Base-by-base conservation (phyloP, 257 asterid species). In the Solanum neorickii region DNA sequence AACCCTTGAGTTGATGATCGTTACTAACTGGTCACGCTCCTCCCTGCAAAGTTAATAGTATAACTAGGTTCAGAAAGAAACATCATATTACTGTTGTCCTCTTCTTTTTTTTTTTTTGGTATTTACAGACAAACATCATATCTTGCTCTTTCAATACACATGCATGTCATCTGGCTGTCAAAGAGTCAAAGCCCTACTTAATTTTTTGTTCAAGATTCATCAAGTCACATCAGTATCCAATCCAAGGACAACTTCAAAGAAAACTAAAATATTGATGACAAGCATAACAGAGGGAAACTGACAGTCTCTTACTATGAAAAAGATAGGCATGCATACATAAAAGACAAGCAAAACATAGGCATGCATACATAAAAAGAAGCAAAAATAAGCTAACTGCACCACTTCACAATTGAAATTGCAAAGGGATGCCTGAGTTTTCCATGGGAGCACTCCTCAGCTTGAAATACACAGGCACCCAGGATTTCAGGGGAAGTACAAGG, bases 1-100 rank as follows among this genome's bases (percentile, higher is more conserved):
- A 90, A 96, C 95, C 88, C 98, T 93, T 49, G 98, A 93, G 87
- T 95, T 90, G 70, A 97, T 92, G 62, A 92, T 86, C 87, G 76
- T 91, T 83, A 90, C 88, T 89, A 97, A 89, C 91, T 89, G 93
- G 92, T 96, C 93, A 92, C 91, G 89, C 92, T 97, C 99, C 89
- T 93, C 94, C 92, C 99, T 97, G 91, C 29, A 16, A 82, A 82
- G 80, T 46, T 86, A 76, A 90, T 37, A 72, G 41, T 76, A 86
- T 31, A 86, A 49, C 39, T 29, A 49, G 47, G 70, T 82, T 49
- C 44, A 49, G 25, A 82, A 49, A 31, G 68, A 31, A 78, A 49
- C 46, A 82, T 49, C 31, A 29, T 42, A 23, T 80, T 46, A 49
- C 42, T 11, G 10, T 20, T 31, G 42, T 31, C 12, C 31, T 56